phyloP scores from a whole-genome alignment of 352 stramenopile genomes.

The Stramenopiles sp. region DNA sequence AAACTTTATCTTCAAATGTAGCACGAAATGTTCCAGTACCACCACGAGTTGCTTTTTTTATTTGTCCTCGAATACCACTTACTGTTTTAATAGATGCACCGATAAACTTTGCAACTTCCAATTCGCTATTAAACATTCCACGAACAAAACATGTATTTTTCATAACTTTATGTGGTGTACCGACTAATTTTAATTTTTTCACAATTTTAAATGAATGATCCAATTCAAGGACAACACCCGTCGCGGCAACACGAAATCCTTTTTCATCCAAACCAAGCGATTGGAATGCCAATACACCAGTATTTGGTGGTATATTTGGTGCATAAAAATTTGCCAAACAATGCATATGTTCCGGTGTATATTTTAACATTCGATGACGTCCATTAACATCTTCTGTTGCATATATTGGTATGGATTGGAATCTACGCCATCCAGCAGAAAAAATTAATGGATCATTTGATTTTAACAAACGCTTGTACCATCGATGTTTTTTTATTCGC shows the following conservation, averaged over 20 bases:
- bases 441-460: constrained; percentile 93
- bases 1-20: constrained; percentile 99
- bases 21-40: constrained; percentile 83
- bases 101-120: constrained; percentile 89
- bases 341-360: constrained; percentile 99
- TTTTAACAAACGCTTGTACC: constrained; percentile 95
- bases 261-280: constrained; percentile 30
- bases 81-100: constrained; percentile 91
- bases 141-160: constrained; percentile 97
- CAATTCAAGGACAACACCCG: constrained; percentile 86
- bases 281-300: constrained; percentile 82
- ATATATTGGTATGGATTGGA: constrained; percentile 94
- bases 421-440: constrained; percentile 92
- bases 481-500: constrained; percentile 97
- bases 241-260: constrained; percentile 88
- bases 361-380: constrained; percentile 88
- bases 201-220: constrained; percentile 91
- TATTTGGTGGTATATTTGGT: constrained; percentile 83
- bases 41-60: constrained; percentile 86
- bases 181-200: constrained; percentile 99
- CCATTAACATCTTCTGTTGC: constrained; percentile 92
- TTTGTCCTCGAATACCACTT: constrained; percentile 85
- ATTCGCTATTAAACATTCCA: constrained; percentile 46
- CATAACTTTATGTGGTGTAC: constrained; percentile 87
- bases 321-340: constrained; percentile 92